A percentile compares a stretch with the other conserved stretches of the same genome.
Conservation (phyloP, 257 asterid species). For the Craterostigma plantagineum region DNA sequence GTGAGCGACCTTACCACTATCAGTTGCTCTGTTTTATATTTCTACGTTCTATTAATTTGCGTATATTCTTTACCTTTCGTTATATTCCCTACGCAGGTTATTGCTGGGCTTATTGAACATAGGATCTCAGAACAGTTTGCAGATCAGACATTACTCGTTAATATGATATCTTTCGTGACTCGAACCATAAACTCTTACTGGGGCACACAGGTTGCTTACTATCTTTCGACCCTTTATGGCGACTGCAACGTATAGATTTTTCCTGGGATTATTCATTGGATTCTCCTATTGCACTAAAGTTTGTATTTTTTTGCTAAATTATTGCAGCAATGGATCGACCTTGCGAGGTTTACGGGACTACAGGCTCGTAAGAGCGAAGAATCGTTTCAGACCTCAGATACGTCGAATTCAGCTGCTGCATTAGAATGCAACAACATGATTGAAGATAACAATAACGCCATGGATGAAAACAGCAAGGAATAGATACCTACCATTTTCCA, state of each 20-base stretch:
- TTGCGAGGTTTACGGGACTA: constrained; percentile 72
- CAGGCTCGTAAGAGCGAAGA: constrained; percentile 48
- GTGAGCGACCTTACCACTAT: constrained; percentile 12
- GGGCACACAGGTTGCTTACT: constrained; percentile 70
- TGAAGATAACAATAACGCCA: constrained; percentile 38
- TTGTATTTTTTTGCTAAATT: no score
- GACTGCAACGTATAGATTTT: no score
- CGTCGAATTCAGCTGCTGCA: constrained; percentile 22
- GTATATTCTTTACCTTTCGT: no score
- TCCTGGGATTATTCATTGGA: no score
- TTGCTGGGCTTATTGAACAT: constrained; percentile 83
- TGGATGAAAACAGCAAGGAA: constrained; percentile 11
- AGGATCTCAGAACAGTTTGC: constrained; percentile 62
- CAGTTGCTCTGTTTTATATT: neutral
- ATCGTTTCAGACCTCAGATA: constrained; percentile 11
- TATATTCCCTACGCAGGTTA: constrained; percentile 35
- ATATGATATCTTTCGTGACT: constrained; percentile 64
- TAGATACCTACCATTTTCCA: no score
- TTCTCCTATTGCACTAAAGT: no score
- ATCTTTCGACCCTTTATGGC: no score
- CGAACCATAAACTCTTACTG: constrained; percentile 90
- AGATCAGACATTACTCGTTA: constrained; percentile 59
- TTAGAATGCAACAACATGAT: constrained; percentile 28
- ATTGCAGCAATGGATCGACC: constrained; percentile 93
- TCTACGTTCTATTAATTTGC: neutral